These are phyloP conservation scores for Podospora comata DNA, from an alignment of 495 filamentous ascomycete species.

Conservation along the genomic window DNA sequence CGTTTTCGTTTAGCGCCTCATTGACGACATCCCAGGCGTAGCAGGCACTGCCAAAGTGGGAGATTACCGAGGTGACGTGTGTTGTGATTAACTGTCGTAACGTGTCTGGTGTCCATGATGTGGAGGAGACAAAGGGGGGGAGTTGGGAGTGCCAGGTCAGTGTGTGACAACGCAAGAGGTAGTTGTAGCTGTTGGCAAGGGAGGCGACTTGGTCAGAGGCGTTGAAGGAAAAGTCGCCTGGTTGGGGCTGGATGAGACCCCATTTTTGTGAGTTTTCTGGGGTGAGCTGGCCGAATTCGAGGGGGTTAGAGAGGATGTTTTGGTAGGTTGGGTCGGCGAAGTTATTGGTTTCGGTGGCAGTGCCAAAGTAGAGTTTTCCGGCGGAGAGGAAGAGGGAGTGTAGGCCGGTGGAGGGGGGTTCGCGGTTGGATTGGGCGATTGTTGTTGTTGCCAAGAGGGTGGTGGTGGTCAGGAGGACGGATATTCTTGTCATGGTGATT, in stretches of 20 bases:
- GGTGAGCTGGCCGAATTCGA: constrained; percentile 58
- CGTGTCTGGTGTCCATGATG: constrained; percentile 51
- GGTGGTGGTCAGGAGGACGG: neutral
- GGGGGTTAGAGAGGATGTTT: constrained; percentile 44
- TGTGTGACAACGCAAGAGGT: constrained; percentile 57
- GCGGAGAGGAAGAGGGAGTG: constrained; percentile 52
- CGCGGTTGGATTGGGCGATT: neutral
- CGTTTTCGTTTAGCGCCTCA: constrained; percentile 49
- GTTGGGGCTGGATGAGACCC: constrained; percentile 41
- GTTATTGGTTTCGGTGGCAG: constrained; percentile 52
- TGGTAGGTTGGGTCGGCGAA: constrained; percentile 50
- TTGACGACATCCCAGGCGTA: constrained; percentile 55
- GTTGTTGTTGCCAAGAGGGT: neutral
- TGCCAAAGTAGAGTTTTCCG: constrained; percentile 58
- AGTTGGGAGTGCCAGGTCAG: constrained; percentile 63
- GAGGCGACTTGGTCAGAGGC: constrained; percentile 50
- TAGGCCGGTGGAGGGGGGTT: constrained; percentile 35
- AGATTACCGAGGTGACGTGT: constrained; percentile 54
- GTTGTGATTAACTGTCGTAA: constrained; percentile 43
- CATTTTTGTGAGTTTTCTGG: constrained; percentile 60
- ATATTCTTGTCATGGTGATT: neutral
- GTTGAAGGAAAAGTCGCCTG: constrained; percentile 48
- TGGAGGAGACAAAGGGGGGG: constrained; percentile 47
- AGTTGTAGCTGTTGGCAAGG: constrained; percentile 49
- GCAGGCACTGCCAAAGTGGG: constrained; percentile 51